phyloP scores from a whole-genome alignment of 768 basidiomycete species.

The Tricholoma matsutake region DNA sequence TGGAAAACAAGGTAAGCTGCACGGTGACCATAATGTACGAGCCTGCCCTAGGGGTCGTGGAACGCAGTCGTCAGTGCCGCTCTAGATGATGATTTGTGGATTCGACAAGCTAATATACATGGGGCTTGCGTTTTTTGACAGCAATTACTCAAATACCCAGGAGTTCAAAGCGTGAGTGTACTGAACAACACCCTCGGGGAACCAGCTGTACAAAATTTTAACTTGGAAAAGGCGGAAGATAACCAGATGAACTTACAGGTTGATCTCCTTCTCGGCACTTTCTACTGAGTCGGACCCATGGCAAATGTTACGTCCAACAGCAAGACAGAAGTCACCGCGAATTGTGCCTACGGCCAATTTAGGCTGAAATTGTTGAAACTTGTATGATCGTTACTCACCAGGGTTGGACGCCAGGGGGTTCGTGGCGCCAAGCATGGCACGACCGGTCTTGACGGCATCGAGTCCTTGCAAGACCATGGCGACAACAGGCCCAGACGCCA shows the following conservation, averaged over 20 bases:
- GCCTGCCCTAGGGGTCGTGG: no score
- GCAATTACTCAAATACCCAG: conserved; percentile 78
- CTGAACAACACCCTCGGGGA: conserved; percentile 81
- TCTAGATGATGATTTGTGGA: not conserved
- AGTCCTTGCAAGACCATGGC: conserved; percentile 96
- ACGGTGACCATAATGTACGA: no score
- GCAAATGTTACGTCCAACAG: conserved; percentile 93
- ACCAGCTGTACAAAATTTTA: conserved; percentile 58
- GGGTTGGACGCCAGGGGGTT: conserved; percentile 90
- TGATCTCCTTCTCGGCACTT: conserved; percentile 92
- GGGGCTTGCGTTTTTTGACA: conserved; percentile 16
- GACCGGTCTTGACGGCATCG: conserved; percentile 92
- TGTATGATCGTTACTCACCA: conserved; percentile 46
- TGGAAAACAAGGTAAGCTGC: no score
- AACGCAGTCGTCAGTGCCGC: not conserved
- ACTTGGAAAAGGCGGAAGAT: conserved; percentile 8
- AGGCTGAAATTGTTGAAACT: conserved; percentile 3
- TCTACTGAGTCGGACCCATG: conserved; percentile 90
- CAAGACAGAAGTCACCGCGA: conserved; percentile 93
- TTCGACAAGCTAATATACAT: conserved; percentile 11
- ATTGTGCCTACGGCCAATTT: conserved; percentile 65
- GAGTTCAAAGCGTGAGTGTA: conserved; percentile 60
- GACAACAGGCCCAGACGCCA: conserved; percentile 93
- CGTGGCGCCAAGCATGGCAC: conserved; percentile 93
- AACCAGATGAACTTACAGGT: conserved; percentile 54